A percentile compares a stretch with the other conserved stretches of the same genome.
phyloP scores from a whole-genome alignment of 768 basidiomycete species.

The Rhodotorula paludigena region DNA sequence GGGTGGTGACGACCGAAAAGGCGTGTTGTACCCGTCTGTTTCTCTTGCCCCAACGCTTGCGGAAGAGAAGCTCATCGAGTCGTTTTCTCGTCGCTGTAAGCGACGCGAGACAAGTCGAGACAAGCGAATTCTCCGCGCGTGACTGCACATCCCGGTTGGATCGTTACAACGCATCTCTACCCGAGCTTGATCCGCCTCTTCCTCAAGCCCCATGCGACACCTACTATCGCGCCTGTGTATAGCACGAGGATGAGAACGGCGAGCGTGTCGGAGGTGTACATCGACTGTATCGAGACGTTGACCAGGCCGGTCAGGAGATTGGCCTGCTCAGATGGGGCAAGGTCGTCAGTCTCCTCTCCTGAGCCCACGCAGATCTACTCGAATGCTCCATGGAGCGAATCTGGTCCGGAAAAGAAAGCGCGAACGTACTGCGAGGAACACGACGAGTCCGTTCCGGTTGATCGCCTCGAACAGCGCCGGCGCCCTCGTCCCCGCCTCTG shows the following conservation, averaged over 20 bases:
- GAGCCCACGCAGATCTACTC: no score
- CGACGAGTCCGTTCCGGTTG: slow-evolving; percentile 68
- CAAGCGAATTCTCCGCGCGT: no score
- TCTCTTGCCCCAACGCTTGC: no score
- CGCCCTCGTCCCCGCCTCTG: slow-evolving; percentile 49
- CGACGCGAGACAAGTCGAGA: no score
- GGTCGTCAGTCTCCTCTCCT: background rate
- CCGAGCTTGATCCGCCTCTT: slow-evolving; percentile 36
- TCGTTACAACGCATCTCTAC: no score
- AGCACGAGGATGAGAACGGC: slow-evolving; percentile 61
- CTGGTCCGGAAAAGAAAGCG: background rate
- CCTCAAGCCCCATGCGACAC: slow-evolving; percentile 28
- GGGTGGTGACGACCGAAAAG: no score
- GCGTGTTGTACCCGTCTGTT: no score
- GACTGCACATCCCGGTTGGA: no score
- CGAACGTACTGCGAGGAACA: slow-evolving; percentile 73
- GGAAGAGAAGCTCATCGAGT: no score
- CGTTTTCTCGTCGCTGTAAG: no score
- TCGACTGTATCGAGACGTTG: slow-evolving; percentile 73
- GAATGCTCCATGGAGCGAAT: no score
- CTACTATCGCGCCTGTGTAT: slow-evolving; percentile 61
- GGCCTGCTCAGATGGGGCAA: slow-evolving; percentile 54
- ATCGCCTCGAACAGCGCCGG: slow-evolving; percentile 66
- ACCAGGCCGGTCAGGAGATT: slow-evolving; percentile 80
- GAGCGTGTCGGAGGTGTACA: slow-evolving; percentile 60